phyloP scores from a whole-genome alignment of 768 basidiomycete species.

The Pisolithus marmoratus region DNA sequence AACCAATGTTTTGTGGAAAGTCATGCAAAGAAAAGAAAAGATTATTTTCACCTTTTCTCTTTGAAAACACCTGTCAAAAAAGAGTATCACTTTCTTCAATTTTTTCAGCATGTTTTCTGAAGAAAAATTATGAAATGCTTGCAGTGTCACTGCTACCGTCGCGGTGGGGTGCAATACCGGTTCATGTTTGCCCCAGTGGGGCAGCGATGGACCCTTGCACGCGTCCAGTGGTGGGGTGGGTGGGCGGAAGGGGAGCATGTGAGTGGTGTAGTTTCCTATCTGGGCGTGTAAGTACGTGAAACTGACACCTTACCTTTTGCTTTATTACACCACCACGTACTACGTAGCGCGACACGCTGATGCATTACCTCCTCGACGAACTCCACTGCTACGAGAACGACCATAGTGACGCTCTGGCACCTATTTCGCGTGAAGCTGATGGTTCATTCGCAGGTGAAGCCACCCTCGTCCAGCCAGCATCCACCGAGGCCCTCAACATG shows the following conservation, averaged over 20 bases:
- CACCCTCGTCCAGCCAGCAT: neutral
- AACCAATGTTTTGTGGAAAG: no score
- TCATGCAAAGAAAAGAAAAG: no score
- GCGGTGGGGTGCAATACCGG: no score
- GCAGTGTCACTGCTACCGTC: no score
- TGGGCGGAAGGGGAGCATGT: slow-evolving; percentile 10
- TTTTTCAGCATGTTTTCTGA: no score
- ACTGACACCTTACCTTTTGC: neutral
- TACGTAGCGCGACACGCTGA: neutral
- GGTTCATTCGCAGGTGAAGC: neutral
- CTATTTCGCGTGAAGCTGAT: neutral
- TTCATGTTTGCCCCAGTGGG: no score
- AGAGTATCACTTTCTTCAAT: no score
- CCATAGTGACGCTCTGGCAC: slow-evolving; percentile 13
- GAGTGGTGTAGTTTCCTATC: slow-evolving; percentile 2
- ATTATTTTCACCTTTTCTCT: no score
- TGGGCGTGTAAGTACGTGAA: neutral
- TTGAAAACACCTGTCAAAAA: no score
- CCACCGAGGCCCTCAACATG: neutral
- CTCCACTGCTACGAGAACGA: slow-evolving; percentile 20
- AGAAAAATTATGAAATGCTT: no score
- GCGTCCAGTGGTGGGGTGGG: no score
- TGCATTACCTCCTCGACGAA: slow-evolving; percentile 23
- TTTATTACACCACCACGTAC: neutral
- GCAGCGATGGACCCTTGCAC: no score